Evolutionary conservation across 768 basidiomycete species (phyloP), one percentile per base, ranked within the genome.

Genomic region (Amanita phalloides): DNA sequence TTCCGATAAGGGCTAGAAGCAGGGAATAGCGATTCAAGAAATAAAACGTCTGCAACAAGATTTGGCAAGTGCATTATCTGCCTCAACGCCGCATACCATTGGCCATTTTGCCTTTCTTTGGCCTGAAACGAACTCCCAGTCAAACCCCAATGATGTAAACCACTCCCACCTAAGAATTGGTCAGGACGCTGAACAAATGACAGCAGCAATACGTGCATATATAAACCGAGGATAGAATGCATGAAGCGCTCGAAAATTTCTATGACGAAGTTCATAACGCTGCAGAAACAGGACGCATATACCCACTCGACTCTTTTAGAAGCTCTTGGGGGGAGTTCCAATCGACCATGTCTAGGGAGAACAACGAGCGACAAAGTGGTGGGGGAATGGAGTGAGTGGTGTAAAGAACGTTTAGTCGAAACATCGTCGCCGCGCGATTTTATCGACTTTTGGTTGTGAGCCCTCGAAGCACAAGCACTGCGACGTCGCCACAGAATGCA

Each of bases 21-120:
- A 86, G 64, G 58, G 71, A 75, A 61, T 86, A 86, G 47, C 84
- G 77, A 56, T 82, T 80, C 43, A 79, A 62, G 63, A 86, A 86
- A 63, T 86, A 86, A 60, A 84, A 84, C 42, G 73, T 65, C 82
- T 85, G 53, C 3, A 55, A 32, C 52, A 11, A 23, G 11, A 7
- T 28, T 14, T 25, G 25, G 26, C 55, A 38, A 56, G 45, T 28
- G 21, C 11, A 21, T 37, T 33, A 11, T 45, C 21, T 3, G 13
- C 2, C 39, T 30, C 52, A 26, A 9, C n/a, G 17, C 11, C 21
- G 45, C 68, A 39, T 60, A 85, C 82, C 78, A 86, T 65, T 47
- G 84, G 83, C 84, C 84, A 85, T 42, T 67, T 73, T 63, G 84
- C 84, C 44, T 58, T 68, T 57, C 74, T 77, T 64, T 73, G 74